Evolutionary conservation across 129 eudicot genomes (phyloP).

Genomic region (Flaveria ramosissima): DNA sequence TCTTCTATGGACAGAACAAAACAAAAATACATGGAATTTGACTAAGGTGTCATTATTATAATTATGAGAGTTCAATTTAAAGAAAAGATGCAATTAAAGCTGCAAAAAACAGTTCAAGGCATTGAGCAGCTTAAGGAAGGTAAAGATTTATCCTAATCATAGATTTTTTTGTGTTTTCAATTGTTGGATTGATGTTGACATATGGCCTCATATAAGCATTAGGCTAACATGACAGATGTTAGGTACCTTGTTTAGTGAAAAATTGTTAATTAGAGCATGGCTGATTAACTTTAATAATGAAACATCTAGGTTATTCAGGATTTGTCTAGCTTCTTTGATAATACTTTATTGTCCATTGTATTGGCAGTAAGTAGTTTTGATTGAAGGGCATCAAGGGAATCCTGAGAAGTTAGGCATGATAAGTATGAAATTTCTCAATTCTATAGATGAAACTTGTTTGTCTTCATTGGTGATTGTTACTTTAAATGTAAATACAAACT

Average conservation of each 20-base stretch:
- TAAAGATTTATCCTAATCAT: no score
- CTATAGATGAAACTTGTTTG: neutral
- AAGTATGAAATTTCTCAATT: slow-evolving; percentile 13
- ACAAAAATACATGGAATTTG: no score
- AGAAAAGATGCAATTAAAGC: no score
- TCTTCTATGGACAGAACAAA: no score
- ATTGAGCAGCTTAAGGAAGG: no score
- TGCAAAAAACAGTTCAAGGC: no score
- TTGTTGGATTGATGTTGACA: no score
- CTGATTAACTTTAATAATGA: slow-evolving; percentile 3
- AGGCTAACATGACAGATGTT: neutral
- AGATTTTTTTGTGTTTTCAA: no score
- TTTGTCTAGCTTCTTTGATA: slow-evolving; percentile 23
- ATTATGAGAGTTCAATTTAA: no score
- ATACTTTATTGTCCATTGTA: neutral
- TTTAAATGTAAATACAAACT: neutral
- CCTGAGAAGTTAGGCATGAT: neutral
- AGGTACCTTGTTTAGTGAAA: neutral
- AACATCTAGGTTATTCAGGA: slow-evolving; percentile 5
- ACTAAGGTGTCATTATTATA: no score
- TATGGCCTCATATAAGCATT: no score
- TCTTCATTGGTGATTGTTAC: slow-evolving; percentile 13
- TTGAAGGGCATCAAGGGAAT: slow-evolving; percentile 18
- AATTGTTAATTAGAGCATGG: neutral
- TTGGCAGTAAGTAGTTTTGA: slow-evolving; percentile 6